Evolutionary conservation across 2,329 filamentous ascomycete genomes (phyloP).

Genomic region (Epichloe aotearoae): DNA sequence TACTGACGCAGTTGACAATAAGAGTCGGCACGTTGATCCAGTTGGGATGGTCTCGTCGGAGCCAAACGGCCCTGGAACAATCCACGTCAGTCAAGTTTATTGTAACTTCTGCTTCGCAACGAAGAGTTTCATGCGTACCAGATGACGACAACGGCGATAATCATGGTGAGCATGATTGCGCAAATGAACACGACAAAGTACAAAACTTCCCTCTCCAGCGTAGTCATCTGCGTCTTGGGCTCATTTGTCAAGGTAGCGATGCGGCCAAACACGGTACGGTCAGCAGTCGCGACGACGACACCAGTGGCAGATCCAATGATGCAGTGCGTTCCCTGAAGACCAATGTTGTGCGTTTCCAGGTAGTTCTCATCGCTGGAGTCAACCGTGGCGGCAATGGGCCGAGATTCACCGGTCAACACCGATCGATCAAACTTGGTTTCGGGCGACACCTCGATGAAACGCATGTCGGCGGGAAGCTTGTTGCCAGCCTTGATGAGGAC

Average conservation of each 20-base stretch:
- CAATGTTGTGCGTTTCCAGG: conserved; percentile 63
- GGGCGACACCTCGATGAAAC: conserved; percentile 53
- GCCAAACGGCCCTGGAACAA: conserved; percentile 46
- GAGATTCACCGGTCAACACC: conserved; percentile 57
- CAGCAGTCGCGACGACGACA: conserved; percentile 58
- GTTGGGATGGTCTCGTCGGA: conserved; percentile 50
- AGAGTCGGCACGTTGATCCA: conserved; percentile 62
- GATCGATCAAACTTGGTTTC: conserved; percentile 62
- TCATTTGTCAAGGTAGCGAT: conserved; percentile 61
- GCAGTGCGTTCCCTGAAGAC: conserved; percentile 68
- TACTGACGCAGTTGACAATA: conserved; percentile 59
- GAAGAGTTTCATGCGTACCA: conserved; percentile 34
- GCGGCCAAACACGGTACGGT: conserved; percentile 61
- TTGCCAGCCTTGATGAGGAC: conserved; percentile 56
- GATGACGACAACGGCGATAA: conserved; percentile 49
- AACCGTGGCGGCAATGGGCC: conserved; percentile 48
- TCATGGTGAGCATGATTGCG: conserved; percentile 51
- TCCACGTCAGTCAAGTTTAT: not conserved
- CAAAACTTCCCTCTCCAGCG: conserved; percentile 58
- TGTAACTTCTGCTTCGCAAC: not conserved
- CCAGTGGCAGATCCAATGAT: conserved; percentile 54
- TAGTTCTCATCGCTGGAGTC: conserved; percentile 61
- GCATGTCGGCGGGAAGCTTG: conserved; percentile 61
- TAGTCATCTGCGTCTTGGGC: conserved; percentile 53
- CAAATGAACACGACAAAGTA: conserved; percentile 62